A percentile compares a stretch with the other conserved stretches of the same genome.
These are phyloP conservation scores for Aspergillus quadricinctus DNA, from an alignment of 2,329 filamentous ascomycete species.

Conservation along the genomic window DNA sequence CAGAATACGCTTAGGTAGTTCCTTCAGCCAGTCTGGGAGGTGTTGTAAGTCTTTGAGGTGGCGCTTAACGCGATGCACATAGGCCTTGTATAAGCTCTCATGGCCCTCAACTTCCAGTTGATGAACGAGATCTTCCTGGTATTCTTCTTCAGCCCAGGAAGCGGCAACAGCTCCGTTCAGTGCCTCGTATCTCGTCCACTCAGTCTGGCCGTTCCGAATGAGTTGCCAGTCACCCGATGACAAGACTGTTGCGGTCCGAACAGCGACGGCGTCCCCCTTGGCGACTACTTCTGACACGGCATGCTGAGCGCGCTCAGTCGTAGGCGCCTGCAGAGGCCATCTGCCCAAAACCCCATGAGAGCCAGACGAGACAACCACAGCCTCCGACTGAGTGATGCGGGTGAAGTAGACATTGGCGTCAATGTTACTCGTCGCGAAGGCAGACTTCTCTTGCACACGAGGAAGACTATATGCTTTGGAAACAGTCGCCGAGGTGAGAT, in stretches of 20 bases:
- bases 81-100: conserved; percentile 74
- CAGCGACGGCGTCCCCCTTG: conserved; percentile 67
- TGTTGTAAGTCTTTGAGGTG: conserved; percentile 71
- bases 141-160: conserved; percentile 72
- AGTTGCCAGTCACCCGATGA: conserved; percentile 72
- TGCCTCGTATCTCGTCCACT: conserved; percentile 79
- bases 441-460: conserved; percentile 63
- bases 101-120: conserved; percentile 83
- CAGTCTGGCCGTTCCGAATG: conserved; percentile 72
- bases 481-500: conserved; percentile 64
- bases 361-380: conserved; percentile 68
- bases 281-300: conserved; percentile 78
- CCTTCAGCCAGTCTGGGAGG: conserved; percentile 68
- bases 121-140: conserved; percentile 69
- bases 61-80: conserved; percentile 77
- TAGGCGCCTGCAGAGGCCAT: conserved; percentile 59
- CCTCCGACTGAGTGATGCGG: conserved; percentile 69
- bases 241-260: conserved; percentile 68
- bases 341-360: conserved; percentile 72
- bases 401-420: conserved; percentile 87
- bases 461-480: conserved; percentile 79
- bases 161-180: conserved; percentile 76
- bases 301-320: conserved; percentile 53
- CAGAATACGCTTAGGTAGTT: conserved; percentile 64
- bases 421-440: conserved; percentile 72